These are phyloP conservation scores for Wickerhamomyces subpelliculosus DNA, from an alignment of 805 yeast genomes.

Conservation along the genomic window DNA sequence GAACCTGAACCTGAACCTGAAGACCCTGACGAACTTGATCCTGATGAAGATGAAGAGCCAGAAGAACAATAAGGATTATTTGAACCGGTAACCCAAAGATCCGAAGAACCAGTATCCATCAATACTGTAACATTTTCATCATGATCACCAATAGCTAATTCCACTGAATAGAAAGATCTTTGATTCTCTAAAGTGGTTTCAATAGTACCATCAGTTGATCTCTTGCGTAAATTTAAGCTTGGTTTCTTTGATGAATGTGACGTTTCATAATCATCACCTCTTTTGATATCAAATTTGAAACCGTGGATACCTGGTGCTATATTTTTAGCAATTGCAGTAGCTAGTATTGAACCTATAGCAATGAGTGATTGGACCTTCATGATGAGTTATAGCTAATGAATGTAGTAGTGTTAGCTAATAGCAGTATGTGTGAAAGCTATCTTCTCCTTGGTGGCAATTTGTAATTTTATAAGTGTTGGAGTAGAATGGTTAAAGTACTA, in stretches of 20 bases:
- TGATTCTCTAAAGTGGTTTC: constrained; percentile 31
- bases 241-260: not conserved
- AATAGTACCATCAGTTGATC: constrained; percentile 23
- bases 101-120: constrained; percentile 75
- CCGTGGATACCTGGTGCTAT: constrained; percentile 1
- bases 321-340: constrained; percentile 1
- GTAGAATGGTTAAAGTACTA: too few species aligned
- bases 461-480: too few species aligned
- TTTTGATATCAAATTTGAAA: constrained; percentile 1
- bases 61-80: constrained; percentile 43
- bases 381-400: too few species aligned
- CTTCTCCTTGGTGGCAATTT: too few species aligned
- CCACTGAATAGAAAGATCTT: constrained; percentile 37
- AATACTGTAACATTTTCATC: constrained; percentile 47
- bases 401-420: too few species aligned
- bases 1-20: constrained; percentile 3
- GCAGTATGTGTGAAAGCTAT: too few species aligned
- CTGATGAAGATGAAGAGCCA: too few species aligned
- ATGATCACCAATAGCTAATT: constrained; percentile 49
- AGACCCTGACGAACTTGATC: constrained; percentile 4
- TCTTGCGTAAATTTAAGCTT: constrained; percentile 15
- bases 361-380: not conserved
- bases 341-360: not conserved
- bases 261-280: constrained; percentile 2
- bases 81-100: constrained; percentile 54